Percentiles rank a stretch among this genome's conserved stretches.
Evolutionary conservation across 2,329 filamentous ascomycete genomes (phyloP).

Genomic region (Ambrosiella cleistominuta): DNA sequence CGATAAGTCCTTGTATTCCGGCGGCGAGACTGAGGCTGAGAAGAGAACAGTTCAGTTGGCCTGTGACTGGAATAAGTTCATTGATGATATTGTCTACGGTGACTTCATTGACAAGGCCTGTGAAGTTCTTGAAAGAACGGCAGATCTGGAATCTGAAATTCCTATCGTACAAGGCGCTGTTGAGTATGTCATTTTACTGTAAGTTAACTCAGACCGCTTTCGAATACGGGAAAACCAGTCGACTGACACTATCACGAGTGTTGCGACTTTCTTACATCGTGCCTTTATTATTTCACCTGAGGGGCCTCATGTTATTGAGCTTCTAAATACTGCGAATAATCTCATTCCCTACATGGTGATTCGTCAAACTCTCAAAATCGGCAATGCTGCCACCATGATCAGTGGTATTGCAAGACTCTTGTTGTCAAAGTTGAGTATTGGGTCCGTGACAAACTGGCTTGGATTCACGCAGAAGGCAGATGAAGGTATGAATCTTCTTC

Average conservation of each 20-base stretch:
- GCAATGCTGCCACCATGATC: conserved; percentile 70
- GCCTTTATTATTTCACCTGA: conserved; percentile 57
- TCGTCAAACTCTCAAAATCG: conserved; percentile 54
- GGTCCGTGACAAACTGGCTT: conserved; percentile 61
- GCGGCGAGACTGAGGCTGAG: conserved; percentile 20
- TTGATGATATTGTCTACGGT: conserved; percentile 51
- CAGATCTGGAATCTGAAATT: conserved; percentile 46
- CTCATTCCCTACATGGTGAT: conserved; percentile 56
- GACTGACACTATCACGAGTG: conserved; percentile 23
- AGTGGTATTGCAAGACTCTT: conserved; percentile 55
- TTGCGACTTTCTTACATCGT: conserved; percentile 59
- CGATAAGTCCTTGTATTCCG: neutral
- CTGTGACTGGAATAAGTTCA: conserved; percentile 47
- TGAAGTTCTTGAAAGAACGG: conserved; percentile 38
- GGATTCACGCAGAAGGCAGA: conserved; percentile 53
- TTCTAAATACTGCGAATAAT: conserved; percentile 52
- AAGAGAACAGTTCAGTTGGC: conserved; percentile 29
- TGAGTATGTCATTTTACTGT: conserved; percentile 54
- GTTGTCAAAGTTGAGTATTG: conserved; percentile 60
- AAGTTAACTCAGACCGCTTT: conserved; percentile 18
- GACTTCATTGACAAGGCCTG: conserved; percentile 48
- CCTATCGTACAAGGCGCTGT: conserved; percentile 44
- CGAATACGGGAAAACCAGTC: neutral
- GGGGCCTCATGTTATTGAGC: conserved; percentile 54
- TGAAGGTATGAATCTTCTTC: conserved; percentile 66